These are phyloP conservation scores for Larix kaempferi DNA, from an alignment of 75 land plant species.

Conservation along the genomic window DNA sequence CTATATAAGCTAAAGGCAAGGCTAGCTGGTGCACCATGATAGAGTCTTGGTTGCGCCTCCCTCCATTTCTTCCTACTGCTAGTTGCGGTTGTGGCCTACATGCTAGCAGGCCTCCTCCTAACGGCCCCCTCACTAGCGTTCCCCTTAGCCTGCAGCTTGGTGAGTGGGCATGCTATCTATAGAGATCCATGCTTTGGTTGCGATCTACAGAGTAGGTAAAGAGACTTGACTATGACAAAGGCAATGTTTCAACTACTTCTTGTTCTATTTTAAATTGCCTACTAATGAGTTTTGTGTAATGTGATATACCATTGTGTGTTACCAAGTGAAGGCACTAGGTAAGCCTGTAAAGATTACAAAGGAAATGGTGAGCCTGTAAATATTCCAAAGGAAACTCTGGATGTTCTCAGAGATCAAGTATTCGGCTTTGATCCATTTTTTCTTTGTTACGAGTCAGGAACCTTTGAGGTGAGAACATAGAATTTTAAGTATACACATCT, in stretches of 20 bases:
- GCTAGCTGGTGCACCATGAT: no score
- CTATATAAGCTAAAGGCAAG: no score
- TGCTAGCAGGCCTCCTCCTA: no score
- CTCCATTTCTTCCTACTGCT: no score
- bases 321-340: conserved; percentile 34
- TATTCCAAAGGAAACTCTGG: conserved; percentile 72
- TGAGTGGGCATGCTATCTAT: no score
- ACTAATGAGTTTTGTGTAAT: neutral
- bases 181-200: no score
- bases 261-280: conserved; percentile 5
- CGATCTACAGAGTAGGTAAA: neutral
- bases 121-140: no score
- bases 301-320: neutral
- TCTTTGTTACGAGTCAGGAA: conserved; percentile 89
- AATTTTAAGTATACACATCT: neutral
- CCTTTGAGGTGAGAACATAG: conserved; percentile 71
- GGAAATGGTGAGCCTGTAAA: conserved; percentile 55
- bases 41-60: no score
- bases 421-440: conserved; percentile 94
- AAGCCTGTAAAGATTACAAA: no score
- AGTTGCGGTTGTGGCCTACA: no score
- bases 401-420: conserved; percentile 77
- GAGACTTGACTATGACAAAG: neutral
- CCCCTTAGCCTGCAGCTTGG: no score
- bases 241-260: neutral